Percentiles rank a stretch among this genome's conserved stretches.
These are phyloP conservation scores for Microsporum canis DNA, from an alignment of 2,329 filamentous ascomycete genomes.

Conservation along the genomic window DNA sequence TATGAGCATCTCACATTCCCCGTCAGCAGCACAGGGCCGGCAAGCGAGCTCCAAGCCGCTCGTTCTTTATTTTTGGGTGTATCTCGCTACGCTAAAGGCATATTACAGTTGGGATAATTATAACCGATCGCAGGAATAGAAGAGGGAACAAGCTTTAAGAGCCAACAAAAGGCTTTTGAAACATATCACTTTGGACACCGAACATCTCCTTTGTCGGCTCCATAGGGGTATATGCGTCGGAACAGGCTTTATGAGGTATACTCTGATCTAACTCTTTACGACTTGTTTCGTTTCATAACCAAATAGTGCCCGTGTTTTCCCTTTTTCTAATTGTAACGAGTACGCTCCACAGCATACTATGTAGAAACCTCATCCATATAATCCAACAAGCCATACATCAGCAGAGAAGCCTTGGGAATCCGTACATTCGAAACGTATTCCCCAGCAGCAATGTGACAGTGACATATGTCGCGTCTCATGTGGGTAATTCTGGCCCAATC, in stretches of 20 bases:
- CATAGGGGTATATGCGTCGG: not conserved
- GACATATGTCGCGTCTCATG: not conserved
- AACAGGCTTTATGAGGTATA: not conserved
- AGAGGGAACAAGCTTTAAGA: not conserved
- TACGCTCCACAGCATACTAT: not conserved
- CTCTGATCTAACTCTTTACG: not conserved
- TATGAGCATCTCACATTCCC: not conserved
- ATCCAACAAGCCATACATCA: not conserved
- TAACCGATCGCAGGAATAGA: not conserved
- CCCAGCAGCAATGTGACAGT: not conserved
- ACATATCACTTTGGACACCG: not conserved
- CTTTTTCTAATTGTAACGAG: no score
- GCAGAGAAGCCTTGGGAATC: not conserved
- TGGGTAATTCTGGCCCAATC: not conserved
- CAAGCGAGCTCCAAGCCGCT: not conserved
- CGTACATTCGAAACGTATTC: not conserved
- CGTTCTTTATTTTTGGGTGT: not conserved
- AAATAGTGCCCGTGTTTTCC: not conserved
- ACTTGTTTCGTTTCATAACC: slow-evolving; percentile 1
- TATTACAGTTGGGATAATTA: not conserved
- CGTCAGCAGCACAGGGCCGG: not conserved
- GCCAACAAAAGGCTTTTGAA: not conserved
- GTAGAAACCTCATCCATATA: not conserved
- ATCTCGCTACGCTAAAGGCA: not conserved
- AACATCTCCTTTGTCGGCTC: not conserved